phyloP scores from a whole-genome alignment of 495 filamentous ascomycete species.

The Penicillium verhagenii region DNA sequence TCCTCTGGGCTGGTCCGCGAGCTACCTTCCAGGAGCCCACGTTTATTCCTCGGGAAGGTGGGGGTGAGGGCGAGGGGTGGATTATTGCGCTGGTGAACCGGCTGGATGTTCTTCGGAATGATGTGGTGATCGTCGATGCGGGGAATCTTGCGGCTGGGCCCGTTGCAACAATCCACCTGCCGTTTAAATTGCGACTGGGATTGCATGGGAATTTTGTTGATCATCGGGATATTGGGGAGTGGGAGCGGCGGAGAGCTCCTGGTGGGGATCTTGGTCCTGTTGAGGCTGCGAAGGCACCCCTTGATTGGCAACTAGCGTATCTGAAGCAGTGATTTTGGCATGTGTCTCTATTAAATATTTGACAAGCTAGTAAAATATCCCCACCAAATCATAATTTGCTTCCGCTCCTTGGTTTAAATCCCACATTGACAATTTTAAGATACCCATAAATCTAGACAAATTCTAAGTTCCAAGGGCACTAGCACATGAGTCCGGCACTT shows the following conservation, averaged over 20 bases:
- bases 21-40: slow-evolving; percentile 58
- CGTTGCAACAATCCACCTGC: slow-evolving; percentile 37
- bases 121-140: slow-evolving; percentile 52
- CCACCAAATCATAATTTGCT: no score
- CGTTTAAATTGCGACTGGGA: slow-evolving; percentile 12
- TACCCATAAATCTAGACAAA: no score
- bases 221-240: slow-evolving; percentile 8
- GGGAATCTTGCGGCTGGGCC: slow-evolving; percentile 38
- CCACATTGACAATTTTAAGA: no score
- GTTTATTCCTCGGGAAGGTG: slow-evolving; percentile 48
- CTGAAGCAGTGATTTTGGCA: no score
- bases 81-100: slow-evolving; percentile 55
- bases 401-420: no score
- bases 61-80: slow-evolving; percentile 54
- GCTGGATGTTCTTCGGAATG: slow-evolving; percentile 48
- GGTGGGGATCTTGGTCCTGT: neutral
- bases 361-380: no score
- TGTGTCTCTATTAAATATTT: no score
- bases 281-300: neutral
- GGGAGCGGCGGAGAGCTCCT: neutral
- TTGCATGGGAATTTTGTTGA: slow-evolving; percentile 20
- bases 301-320: neutral
- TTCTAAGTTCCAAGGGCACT: no score
- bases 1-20: slow-evolving; percentile 44
- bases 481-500: no score